Evolutionary conservation across 2,329 filamentous ascomycete species (phyloP).

Genomic region (Colletotrichum liaoningense): DNA sequence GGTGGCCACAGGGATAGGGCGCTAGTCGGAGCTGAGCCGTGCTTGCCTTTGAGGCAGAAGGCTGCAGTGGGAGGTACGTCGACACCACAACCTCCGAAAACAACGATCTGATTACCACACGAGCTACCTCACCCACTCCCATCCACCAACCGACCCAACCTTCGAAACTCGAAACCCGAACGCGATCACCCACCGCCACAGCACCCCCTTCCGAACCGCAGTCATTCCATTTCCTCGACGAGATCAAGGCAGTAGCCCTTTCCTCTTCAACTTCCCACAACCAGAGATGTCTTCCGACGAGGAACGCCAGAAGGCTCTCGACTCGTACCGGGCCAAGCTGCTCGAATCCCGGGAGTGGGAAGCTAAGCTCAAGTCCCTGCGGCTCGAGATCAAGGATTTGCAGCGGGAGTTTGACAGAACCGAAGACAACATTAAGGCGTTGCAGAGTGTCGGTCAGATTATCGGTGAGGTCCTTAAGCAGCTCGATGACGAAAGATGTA

Average conservation of each 20-base stretch:
- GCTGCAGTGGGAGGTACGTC: conserved; percentile 35
- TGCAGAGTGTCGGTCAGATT: conserved; percentile 99
- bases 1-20: conserved; percentile 20
- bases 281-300: conserved; percentile 63
- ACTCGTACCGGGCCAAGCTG: conserved; percentile 82
- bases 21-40: conserved; percentile 29
- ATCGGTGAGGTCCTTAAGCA: conserved; percentile 99
- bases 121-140: conserved; percentile 18
- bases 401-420: conserved; percentile 97
- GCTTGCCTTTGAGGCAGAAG: conserved; percentile 25
- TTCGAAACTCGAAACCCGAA: neutral
- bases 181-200: neutral
- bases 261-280: conserved; percentile 3
- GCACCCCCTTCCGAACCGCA: neutral
- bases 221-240: neutral
- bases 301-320: conserved; percentile 76
- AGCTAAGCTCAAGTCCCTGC: conserved; percentile 93
- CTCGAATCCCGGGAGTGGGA: conserved; percentile 99
- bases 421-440: conserved; percentile 98
- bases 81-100: conserved; percentile 33
- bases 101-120: conserved; percentile 34
- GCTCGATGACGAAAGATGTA: conserved; percentile 98
- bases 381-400: conserved; percentile 94
- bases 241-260: neutral
- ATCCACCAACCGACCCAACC: conserved; percentile 1